A percentile compares a stretch with the other conserved stretches of the same genome.
Evolutionary conservation across 148 eudicot species (phyloP).

Genomic region (Nepenthes mirabilis): DNA sequence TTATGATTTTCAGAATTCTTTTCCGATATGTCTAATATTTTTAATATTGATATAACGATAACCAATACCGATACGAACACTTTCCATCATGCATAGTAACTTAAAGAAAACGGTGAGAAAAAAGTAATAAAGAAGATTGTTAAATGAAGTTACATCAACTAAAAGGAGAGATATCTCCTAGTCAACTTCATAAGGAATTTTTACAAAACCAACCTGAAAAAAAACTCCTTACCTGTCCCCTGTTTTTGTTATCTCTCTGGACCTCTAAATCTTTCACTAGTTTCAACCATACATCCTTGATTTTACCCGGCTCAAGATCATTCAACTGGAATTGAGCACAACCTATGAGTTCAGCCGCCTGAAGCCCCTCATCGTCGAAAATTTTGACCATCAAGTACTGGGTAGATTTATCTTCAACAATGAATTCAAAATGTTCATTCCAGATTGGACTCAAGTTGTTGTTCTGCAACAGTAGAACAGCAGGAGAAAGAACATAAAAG

Average conservation of each 20-base stretch:
- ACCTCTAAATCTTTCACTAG: slow-evolving; percentile 90
- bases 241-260: slow-evolving; percentile 80
- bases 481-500: background rate
- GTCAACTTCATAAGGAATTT: background rate
- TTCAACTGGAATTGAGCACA: slow-evolving; percentile 65
- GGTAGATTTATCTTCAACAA: slow-evolving; percentile 82
- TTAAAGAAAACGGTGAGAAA: background rate
- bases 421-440: slow-evolving; percentile 94
- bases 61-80: too few relatives aligned
- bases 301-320: slow-evolving; percentile 92
- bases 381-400: slow-evolving; percentile 82
- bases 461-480: slow-evolving; percentile 24
- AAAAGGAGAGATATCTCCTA: background rate
- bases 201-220: background rate
- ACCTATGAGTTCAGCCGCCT: slow-evolving; percentile 77
- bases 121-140: background rate
- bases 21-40: too few relatives aligned
- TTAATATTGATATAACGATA: too few relatives aligned
- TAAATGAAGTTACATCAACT: background rate
- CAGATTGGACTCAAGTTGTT: slow-evolving; percentile 91
- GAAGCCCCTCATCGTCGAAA: slow-evolving; percentile 92
- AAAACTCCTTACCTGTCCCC: slow-evolving; percentile 71
- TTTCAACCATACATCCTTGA: slow-evolving; percentile 86
- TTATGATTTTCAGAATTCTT: too few relatives aligned
- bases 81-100: too few relatives aligned